These are phyloP conservation scores for Cyclotella choctawhatcheeana DNA, from an alignment of 108 stramenopile genomes.

Conservation along the genomic window DNA sequence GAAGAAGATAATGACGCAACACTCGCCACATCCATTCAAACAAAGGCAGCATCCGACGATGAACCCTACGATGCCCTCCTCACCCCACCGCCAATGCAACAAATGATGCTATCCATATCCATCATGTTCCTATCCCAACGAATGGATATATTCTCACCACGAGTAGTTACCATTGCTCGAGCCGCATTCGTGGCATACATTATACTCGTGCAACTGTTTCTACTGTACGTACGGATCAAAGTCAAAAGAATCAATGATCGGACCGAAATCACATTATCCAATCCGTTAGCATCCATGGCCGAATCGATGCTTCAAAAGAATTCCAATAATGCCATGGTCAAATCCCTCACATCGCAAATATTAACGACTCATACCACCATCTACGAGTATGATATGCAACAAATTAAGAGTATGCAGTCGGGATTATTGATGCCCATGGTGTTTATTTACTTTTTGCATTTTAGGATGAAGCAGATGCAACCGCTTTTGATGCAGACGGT, in stretches of 20 bases:
- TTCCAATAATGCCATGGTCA: slow-evolving; percentile 52
- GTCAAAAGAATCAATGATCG: slow-evolving; percentile 68
- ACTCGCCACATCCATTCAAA: slow-evolving; percentile 26
- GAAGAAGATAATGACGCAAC: slow-evolving; percentile 6
- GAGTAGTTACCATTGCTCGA: slow-evolving; percentile 55
- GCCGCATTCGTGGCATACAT: slow-evolving; percentile 65
- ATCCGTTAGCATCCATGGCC: slow-evolving; percentile 52
- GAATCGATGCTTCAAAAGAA: slow-evolving; percentile 8
- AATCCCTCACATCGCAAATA: slow-evolving; percentile 72
- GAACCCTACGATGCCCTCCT: slow-evolving; percentile 33
- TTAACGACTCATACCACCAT: slow-evolving; percentile 69
- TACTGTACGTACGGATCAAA: slow-evolving; percentile 66
- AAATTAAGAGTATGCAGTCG: slow-evolving; percentile 73
- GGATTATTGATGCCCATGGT: slow-evolving; percentile 74
- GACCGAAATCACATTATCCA: slow-evolving; percentile 60
- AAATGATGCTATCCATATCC: slow-evolving; percentile 48
- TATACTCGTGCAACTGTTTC: slow-evolving; percentile 61
- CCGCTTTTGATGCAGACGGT: slow-evolving; percentile 74
- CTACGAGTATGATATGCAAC: slow-evolving; percentile 78
- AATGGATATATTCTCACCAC: slow-evolving; percentile 60
- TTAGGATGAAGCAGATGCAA: slow-evolving; percentile 82
- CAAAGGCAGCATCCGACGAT: slow-evolving; percentile 15
- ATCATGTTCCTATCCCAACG: slow-evolving; percentile 64
- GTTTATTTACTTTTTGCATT: slow-evolving; percentile 83
- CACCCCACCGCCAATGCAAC: slow-evolving; percentile 49